phyloP scores from a whole-genome alignment of 192 early-diverging fungal genomes.

The Backusella tuberculispora region DNA sequence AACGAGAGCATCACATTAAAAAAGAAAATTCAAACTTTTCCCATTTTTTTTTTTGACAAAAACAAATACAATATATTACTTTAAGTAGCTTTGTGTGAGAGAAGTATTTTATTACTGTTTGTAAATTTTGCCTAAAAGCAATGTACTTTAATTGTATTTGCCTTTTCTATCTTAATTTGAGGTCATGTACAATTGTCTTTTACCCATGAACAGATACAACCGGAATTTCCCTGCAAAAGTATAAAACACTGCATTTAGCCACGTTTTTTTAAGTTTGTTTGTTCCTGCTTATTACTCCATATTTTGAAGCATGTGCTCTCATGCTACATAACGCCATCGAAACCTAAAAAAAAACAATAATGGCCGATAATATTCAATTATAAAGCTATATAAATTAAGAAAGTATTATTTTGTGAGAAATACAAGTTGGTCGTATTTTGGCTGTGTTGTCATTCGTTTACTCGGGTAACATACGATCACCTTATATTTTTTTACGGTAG shows the following conservation, averaged over 20 bases:
- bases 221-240: not conserved
- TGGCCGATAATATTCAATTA: not conserved
- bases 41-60: not conserved
- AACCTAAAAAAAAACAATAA: not conserved
- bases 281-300: not conserved
- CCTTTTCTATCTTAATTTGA: not conserved
- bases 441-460: not conserved
- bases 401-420: too few relatives aligned
- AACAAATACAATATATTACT: not conserved
- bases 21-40: not conserved
- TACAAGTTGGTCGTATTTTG: not conserved
- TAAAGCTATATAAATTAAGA: not conserved
- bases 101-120: not conserved
- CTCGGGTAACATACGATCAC: not conserved
- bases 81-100: not conserved
- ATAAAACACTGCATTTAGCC: not conserved
- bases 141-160: not conserved
- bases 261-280: slow-evolving; percentile 12
- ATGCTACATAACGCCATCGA: not conserved
- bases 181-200: slow-evolving; percentile 1
- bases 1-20: not conserved
- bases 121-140: not conserved
- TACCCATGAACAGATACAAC: not conserved
- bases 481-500: not conserved
- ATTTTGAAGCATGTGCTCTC: slow-evolving; percentile 1